Evolutionary conservation across 768 basidiomycete genomes (phyloP).

Genomic region (Pleurotus citrinopileatus): DNA sequence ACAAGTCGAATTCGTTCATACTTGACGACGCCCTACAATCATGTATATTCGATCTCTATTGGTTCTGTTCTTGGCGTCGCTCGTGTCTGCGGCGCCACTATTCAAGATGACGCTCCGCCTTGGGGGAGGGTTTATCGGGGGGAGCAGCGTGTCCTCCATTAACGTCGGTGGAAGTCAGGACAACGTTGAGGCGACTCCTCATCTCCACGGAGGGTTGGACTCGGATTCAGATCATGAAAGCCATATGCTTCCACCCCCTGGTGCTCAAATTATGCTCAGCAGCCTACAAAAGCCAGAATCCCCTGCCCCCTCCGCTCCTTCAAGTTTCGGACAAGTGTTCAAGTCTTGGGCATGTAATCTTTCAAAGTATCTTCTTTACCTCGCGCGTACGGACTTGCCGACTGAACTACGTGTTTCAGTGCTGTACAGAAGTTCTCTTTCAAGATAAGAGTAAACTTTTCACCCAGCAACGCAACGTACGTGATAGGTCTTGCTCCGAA

Average conservation of each 20-base stretch:
- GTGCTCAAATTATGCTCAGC: constrained; percentile 3
- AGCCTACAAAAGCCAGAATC: background rate
- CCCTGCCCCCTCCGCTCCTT: background rate
- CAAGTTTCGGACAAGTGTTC: background rate
- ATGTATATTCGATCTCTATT: constrained; percentile 4
- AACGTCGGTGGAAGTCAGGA: background rate
- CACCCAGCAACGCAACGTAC: background rate
- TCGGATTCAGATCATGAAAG: constrained; percentile 7
- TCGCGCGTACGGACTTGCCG: background rate
- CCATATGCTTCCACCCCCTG: constrained; percentile 7
- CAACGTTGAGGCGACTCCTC: background rate
- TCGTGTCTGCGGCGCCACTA: constrained; percentile 5
- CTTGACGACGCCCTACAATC: background rate
- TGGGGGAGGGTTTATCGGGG: background rate
- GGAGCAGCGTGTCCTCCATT: background rate
- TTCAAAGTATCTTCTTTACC: background rate
- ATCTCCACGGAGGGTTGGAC: constrained; percentile 6
- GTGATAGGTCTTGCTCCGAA: too few species aligned
- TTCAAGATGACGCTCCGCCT: constrained; percentile 3
- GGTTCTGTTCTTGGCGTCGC: constrained; percentile 8
- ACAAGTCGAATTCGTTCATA: background rate
- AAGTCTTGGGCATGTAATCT: constrained; percentile 4
- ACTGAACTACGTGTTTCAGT: background rate
- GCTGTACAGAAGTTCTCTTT: constrained; percentile 5
- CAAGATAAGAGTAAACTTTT: constrained; percentile 1